Percentiles rank a stretch among this genome's conserved stretches.
Evolutionary conservation across 305 asterid genomes (phyloP).

Genomic region (Fraxinus velutina): DNA sequence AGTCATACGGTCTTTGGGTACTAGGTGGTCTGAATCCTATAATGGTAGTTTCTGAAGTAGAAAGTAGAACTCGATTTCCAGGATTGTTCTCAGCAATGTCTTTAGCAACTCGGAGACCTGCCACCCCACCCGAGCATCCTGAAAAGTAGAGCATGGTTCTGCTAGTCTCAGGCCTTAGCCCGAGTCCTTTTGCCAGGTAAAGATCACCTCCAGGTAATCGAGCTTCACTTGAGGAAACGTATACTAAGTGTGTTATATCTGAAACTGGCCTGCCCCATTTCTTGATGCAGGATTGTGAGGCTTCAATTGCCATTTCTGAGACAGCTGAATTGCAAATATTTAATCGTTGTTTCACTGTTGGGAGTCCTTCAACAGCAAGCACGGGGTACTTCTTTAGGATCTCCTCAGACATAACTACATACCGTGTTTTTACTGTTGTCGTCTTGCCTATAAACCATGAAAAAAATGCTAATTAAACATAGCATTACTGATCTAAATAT

Average conservation of each 20-base stretch:
- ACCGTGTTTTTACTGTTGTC: slow-evolving; percentile 87
- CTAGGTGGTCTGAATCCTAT: slow-evolving; percentile 90
- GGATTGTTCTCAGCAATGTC: slow-evolving; percentile 94
- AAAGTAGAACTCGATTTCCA: slow-evolving; percentile 67
- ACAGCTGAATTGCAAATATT: slow-evolving; percentile 83
- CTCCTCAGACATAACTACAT: slow-evolving; percentile 96
- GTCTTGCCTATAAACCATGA: slow-evolving; percentile 57
- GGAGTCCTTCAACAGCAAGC: slow-evolving; percentile 69
- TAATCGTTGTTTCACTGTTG: slow-evolving; percentile 66
- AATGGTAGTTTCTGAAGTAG: slow-evolving; percentile 87
- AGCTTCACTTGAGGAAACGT: slow-evolving; percentile 70
- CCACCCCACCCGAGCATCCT: slow-evolving; percentile 97
- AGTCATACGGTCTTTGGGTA: slow-evolving; percentile 64
- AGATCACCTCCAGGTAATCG: slow-evolving; percentile 81
- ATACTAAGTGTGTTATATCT: slow-evolving; percentile 67
- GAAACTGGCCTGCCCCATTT: slow-evolving; percentile 62
- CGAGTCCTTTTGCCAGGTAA: slow-evolving; percentile 80
- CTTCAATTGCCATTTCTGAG: slow-evolving; percentile 82
- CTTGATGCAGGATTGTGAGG: slow-evolving; percentile 60
- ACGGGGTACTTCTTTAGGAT: slow-evolving; percentile 78
- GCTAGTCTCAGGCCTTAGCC: slow-evolving; percentile 56
- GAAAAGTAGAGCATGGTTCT: slow-evolving; percentile 79
- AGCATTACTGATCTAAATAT: neutral
- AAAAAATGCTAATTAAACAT: neutral
- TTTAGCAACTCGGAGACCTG: slow-evolving; percentile 89